These are phyloP conservation scores for Elongisporangium undulatum DNA, from an alignment of 352 stramenopile genomes.

Conservation along the genomic window DNA sequence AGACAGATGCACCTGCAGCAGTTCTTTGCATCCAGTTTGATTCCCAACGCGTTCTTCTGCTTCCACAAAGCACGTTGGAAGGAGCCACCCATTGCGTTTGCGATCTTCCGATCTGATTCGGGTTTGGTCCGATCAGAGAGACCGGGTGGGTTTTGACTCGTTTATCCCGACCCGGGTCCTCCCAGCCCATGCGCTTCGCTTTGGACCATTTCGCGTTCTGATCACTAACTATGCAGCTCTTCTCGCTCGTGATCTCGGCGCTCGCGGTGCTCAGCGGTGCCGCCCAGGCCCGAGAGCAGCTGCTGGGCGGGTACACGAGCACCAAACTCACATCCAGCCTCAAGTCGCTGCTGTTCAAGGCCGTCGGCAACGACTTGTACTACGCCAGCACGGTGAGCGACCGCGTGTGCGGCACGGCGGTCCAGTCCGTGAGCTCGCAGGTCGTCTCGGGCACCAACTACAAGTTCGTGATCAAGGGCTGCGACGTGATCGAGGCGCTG, in stretches of 20 bases:
- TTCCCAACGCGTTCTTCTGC: background rate
- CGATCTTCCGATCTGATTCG: background rate
- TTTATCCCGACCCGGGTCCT: background rate
- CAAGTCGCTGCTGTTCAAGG: background rate
- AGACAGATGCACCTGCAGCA: no score
- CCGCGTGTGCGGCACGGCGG: slow-evolving; percentile 35
- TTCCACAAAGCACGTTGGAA: no score
- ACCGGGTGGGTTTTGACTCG: background rate
- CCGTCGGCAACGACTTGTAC: background rate
- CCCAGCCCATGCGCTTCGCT: no score
- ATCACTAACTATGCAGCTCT: background rate
- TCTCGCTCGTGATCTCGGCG: background rate
- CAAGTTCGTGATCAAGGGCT: slow-evolving; percentile 17
- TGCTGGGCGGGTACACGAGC: background rate
- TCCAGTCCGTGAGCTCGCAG: slow-evolving; percentile 25
- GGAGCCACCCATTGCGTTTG: no score
- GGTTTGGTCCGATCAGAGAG: background rate
- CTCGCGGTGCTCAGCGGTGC: background rate
- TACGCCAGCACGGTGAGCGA: slow-evolving; percentile 1
- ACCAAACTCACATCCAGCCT: background rate
- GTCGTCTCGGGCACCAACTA: slow-evolving; percentile 30
- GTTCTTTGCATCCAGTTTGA: background rate
- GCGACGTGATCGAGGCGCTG: slow-evolving; percentile 7
- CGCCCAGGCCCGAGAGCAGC: background rate
- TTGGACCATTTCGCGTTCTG: background rate